Percentiles rank a stretch among this genome's conserved stretches.
These are phyloP conservation scores for Aspergillus puulaauensis DNA, from an alignment of 2,329 filamentous ascomycete species.

Conservation along the genomic window DNA sequence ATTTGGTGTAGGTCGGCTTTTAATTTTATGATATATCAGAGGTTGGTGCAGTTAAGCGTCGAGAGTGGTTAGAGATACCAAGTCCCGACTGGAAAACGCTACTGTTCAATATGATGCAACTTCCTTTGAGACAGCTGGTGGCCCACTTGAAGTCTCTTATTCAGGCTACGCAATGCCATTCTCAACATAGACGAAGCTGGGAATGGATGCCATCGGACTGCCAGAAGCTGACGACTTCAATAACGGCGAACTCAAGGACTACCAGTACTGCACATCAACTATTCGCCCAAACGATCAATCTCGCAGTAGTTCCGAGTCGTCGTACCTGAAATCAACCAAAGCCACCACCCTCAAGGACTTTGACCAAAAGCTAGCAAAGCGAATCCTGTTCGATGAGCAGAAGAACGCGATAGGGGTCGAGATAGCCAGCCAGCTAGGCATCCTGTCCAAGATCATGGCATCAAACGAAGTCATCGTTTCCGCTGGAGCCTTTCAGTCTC, in stretches of 20 bases:
- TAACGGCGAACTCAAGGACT: constrained; percentile 43
- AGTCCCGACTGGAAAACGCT: constrained; percentile 15
- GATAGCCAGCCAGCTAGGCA: constrained; percentile 30
- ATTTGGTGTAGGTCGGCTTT: background rate
- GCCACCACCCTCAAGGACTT: constrained; percentile 41
- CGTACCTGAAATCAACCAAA: constrained; percentile 29
- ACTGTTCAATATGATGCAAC: constrained; percentile 14
- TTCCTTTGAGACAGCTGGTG: constrained; percentile 22
- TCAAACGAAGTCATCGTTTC: constrained; percentile 50
- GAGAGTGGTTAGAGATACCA: background rate
- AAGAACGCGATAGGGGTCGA: constrained; percentile 45
- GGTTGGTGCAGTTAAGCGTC: background rate
- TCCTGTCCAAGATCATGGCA: constrained; percentile 42
- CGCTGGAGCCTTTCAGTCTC: constrained; percentile 53
- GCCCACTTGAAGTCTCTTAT: constrained; percentile 43
- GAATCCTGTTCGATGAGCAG: constrained; percentile 41
- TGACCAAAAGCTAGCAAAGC: constrained; percentile 43
- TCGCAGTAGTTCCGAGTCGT: constrained; percentile 32
- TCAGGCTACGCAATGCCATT: constrained; percentile 42
- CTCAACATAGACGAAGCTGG: constrained; percentile 39
- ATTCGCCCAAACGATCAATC: constrained; percentile 24
- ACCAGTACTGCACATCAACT: constrained; percentile 38
- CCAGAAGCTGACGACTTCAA: constrained; percentile 38
- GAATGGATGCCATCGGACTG: constrained; percentile 45
- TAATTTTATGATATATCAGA: background rate